phyloP scores from a whole-genome alignment of 2,329 filamentous ascomycete species.

The Cadophora sp. region DNA sequence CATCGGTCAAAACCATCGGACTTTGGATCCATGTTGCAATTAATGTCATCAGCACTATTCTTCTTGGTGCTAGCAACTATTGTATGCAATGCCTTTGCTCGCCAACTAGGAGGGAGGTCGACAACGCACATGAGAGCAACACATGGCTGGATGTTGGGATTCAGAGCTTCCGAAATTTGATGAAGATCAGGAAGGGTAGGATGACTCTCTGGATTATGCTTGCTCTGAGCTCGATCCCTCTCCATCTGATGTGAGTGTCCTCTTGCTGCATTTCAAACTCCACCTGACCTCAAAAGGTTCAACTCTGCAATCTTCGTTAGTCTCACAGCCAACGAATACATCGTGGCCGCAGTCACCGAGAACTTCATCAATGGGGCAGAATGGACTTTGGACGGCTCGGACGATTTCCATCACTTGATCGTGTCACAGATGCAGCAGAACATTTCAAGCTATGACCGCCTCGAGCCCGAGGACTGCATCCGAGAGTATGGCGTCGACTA shows the following conservation, averaged over 20 bases:
- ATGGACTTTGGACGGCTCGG: conserved; percentile 24
- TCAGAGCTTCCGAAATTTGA: conserved; percentile 48
- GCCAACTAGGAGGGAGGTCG: conserved; percentile 56
- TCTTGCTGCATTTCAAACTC: background rate
- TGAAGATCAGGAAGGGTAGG: conserved; percentile 23
- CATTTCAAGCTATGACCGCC: conserved; percentile 25
- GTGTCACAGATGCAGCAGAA: conserved; percentile 30
- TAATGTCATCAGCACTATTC: conserved; percentile 53
- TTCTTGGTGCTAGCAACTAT: conserved; percentile 57
- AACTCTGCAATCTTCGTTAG: conserved; percentile 36
- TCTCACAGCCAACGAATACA: conserved; percentile 33
- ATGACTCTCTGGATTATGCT: conserved; percentile 33
- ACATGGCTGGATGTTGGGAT: conserved; percentile 54
- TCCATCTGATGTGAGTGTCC: conserved; percentile 36
- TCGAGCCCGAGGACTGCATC: conserved; percentile 27
- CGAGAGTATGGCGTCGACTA: conserved; percentile 29
- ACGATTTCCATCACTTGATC: conserved; percentile 23
- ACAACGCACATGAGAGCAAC: conserved; percentile 51
- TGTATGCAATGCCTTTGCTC: conserved; percentile 58
- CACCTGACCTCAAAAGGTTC: conserved; percentile 21
- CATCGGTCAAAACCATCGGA: conserved; percentile 23
- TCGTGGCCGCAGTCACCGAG: conserved; percentile 28
- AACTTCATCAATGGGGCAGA: conserved; percentile 30
- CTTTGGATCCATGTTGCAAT: conserved; percentile 51
- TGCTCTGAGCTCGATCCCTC: conserved; percentile 32